Base-by-base conservation (phyloP, 345 rosid genomes). In the Lumnitzera racemosa region DNA sequence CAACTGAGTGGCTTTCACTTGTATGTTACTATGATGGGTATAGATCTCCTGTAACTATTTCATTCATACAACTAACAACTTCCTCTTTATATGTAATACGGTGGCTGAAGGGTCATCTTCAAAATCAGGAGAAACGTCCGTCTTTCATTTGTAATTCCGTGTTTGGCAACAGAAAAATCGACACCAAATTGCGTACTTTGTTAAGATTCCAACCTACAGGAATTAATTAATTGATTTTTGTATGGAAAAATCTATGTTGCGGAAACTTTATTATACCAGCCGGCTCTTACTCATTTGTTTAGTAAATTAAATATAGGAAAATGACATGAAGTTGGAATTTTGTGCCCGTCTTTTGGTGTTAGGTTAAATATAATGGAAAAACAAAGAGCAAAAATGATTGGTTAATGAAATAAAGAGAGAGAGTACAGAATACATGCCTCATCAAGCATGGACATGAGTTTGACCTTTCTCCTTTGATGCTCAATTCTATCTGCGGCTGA, bases 381-480 rank as follows among this genome's bases (percentile, higher is more conserved):
- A 52, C 53, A 49, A 59, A 52, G 65, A 59, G 54, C 57, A 59
- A 61, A 57, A 24, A 43, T 29, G 51, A 58, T 9, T 17, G 46
- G 16, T 24, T 15, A 25, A 47, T 60, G 24, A 57, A 49, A 64
- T 61, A 75, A 72, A 36, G 51, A 46, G 29, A 43, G 51, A 16
- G 50, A 58, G 51, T 59, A 36, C 7, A 7, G 69, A 47, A 57
- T 72, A 90, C 91, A 79, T 88, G 87, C 97, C 97, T 91, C 97
- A 70, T 91, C 97, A 74, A 91, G 89, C 97, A 88, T 91, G 72
- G 89, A 67, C 68, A 91, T 67, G 50, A 91, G 84, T 70, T 88
- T 91, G 81, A 78, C 86, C 89, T 88, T 91, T 70, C 89, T 82
- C 69, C 96, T 77, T 67, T 91, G 97, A 70, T 86, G 88, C 68